These are phyloP conservation scores for Trichoderma oligosporum DNA, from an alignment of 2,329 filamentous ascomycete species.

Conservation along the genomic window DNA sequence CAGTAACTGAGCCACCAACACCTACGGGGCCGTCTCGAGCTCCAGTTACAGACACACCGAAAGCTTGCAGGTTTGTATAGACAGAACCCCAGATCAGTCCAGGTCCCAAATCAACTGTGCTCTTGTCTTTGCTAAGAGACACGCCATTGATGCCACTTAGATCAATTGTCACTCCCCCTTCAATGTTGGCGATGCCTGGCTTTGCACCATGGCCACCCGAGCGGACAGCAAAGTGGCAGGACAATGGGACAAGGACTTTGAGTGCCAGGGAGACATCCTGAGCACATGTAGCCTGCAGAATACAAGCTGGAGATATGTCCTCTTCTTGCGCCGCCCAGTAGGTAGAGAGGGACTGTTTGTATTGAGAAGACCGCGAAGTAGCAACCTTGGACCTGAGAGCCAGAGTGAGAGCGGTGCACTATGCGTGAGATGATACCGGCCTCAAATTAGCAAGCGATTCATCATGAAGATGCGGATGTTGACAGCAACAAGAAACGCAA, in stretches of 20 bases:
- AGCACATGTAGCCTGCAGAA: constrained; percentile 32
- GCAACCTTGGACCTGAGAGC: background rate
- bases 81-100: background rate
- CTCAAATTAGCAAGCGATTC: background rate
- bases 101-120: background rate
- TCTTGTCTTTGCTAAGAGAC: background rate
- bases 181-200: constrained; percentile 34
- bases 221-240: constrained; percentile 38
- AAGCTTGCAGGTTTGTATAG: background rate
- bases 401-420: background rate
- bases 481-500: background rate
- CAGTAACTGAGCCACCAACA: background rate
- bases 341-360: background rate
- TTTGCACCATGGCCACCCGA: constrained; percentile 37
- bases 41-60: background rate
- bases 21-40: background rate
- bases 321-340: background rate
- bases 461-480: background rate
- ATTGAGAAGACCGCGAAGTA: background rate
- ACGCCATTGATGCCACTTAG: constrained; percentile 33
- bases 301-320: constrained; percentile 31
- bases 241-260: constrained; percentile 30
- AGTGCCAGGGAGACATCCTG: constrained; percentile 37
- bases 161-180: constrained; percentile 39
- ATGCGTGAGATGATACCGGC: background rate